Percentiles rank a stretch among this genome's conserved stretches.
phyloP scores from a whole-genome alignment of 768 basidiomycete species.

The Mrakia blollopis region DNA sequence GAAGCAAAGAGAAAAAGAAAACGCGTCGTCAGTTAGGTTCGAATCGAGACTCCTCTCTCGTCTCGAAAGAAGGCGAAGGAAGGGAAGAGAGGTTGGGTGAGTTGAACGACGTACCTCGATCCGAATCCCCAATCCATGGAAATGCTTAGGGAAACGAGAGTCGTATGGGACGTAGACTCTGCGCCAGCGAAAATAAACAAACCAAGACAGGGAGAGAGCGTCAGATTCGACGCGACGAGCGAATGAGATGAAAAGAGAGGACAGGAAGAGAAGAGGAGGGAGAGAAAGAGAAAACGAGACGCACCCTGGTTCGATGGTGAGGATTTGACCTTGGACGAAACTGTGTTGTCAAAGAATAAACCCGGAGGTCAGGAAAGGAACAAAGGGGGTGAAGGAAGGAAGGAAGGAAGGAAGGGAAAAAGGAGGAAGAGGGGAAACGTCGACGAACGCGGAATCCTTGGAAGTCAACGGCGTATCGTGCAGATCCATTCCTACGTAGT shows the following conservation, averaged over 20 bases:
- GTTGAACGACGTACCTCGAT: conserved; percentile 60
- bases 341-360: conserved; percentile 39
- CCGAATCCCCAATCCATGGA: conserved; percentile 85
- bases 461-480: conserved; percentile 64
- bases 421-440: conserved; percentile 22
- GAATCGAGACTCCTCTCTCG: conserved; percentile 52
- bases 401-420: background rate
- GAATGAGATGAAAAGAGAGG: too few species aligned
- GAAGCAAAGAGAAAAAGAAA: background rate
- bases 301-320: conserved; percentile 79
- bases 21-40: background rate
- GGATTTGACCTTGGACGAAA: conserved; percentile 76
- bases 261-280: conserved; percentile 14
- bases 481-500: conserved; percentile 89
- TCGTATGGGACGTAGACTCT: conserved; percentile 87
- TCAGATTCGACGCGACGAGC: background rate
- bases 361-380: background rate
- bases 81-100: background rate
- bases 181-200: conserved; percentile 25
- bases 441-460: conserved; percentile 42
- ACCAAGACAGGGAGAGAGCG: conserved; percentile 38
- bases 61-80: conserved; percentile 33
- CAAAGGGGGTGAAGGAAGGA: background rate
- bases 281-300: background rate
- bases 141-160: conserved; percentile 71